Evolutionary conservation across 2,329 filamentous ascomycete genomes (phyloP).

Genomic region (Alternaria arbusti): DNA sequence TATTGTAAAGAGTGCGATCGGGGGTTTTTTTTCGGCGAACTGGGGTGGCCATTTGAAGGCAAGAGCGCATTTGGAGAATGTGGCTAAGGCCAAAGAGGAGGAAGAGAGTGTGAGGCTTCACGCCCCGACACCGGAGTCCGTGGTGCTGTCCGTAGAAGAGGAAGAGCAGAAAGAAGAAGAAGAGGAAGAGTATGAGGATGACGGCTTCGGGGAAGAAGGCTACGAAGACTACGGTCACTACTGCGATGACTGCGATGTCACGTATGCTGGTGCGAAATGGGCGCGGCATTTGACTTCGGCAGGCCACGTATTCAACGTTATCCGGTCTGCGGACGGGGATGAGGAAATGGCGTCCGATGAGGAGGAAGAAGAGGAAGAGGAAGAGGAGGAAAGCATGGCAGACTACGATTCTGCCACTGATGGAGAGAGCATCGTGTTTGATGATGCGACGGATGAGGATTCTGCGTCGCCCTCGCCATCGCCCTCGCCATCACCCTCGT

Average conservation of each 20-base stretch:
- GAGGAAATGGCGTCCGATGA: not conserved
- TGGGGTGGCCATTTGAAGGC: too few species aligned
- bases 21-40: too few species aligned
- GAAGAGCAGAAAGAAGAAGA: not conserved
- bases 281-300: not conserved
- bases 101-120: not conserved
- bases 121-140: not conserved
- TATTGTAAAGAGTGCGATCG: too few species aligned
- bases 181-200: not conserved
- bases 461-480: not conserved
- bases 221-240: not conserved
- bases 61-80: not conserved
- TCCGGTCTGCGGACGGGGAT: not conserved
- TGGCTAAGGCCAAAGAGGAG: not conserved
- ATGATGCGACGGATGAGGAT: not conserved
- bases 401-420: not conserved
- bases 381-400: not conserved
- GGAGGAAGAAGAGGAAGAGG: accelerated
- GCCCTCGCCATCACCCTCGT: not conserved
- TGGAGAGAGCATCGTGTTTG: not conserved
- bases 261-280: not conserved
- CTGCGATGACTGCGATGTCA: not conserved
- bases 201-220: not conserved
- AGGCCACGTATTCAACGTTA: not conserved
- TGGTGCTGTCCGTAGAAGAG: not conserved